These are phyloP conservation scores for Sarocladium brachiariae DNA, from an alignment of 2,329 filamentous ascomycete genomes.

Conservation along the genomic window DNA sequence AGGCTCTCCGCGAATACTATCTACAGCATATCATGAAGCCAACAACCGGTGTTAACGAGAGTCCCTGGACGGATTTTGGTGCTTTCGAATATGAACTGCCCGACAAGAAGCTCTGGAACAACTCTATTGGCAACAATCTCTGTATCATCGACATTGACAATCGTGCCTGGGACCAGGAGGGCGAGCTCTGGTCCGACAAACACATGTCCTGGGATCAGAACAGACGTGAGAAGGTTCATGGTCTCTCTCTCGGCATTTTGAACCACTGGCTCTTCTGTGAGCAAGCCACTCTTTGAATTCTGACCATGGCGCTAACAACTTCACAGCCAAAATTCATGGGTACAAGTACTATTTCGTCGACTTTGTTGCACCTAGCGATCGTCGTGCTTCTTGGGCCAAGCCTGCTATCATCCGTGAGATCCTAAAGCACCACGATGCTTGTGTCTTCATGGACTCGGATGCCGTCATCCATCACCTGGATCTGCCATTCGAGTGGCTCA, in stretches of 20 bases:
- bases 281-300: constrained; percentile 5
- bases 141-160: constrained; percentile 41
- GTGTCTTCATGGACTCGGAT: constrained; percentile 38
- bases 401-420: constrained; percentile 33
- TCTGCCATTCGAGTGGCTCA: constrained; percentile 38
- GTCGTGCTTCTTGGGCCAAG: constrained; percentile 41
- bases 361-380: constrained; percentile 30
- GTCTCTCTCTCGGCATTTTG: constrained; percentile 33
- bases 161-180: constrained; percentile 28
- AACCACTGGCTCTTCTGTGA: constrained; percentile 38
- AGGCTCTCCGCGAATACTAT: constrained; percentile 23
- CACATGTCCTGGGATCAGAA: constrained; percentile 29
- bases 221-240: constrained; percentile 21
- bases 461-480: constrained; percentile 37
- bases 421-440: constrained; percentile 35
- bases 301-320: constrained; percentile 15
- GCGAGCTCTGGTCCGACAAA: constrained; percentile 27
- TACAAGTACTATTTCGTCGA: constrained; percentile 41
- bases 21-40: constrained; percentile 26
- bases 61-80: constrained; percentile 23
- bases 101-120: constrained; percentile 22
- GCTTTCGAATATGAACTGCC: constrained; percentile 26
- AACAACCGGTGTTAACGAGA: constrained; percentile 19
- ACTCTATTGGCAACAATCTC: constrained; percentile 29
- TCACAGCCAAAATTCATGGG: constrained; percentile 35